Conservation (phyloP, 2,329 filamentous ascomycete genomes). For the Hymenoscyphus occultus region DNA sequence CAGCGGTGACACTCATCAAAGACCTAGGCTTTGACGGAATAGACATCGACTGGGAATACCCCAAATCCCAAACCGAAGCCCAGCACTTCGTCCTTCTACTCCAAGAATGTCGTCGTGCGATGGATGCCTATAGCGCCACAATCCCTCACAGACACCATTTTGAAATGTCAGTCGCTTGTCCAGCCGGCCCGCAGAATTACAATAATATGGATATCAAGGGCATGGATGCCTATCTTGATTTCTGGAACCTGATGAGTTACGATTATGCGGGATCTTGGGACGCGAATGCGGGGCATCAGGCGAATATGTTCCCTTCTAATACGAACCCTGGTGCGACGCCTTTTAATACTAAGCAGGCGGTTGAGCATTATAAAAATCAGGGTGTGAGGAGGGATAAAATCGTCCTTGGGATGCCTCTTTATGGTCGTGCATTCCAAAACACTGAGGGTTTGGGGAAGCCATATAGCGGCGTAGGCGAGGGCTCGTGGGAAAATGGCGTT, state of each 20-base stretch:
- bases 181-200: slow-evolving; percentile 61
- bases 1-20: slow-evolving; percentile 71
- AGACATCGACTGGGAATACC: slow-evolving; percentile 69
- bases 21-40: slow-evolving; percentile 75
- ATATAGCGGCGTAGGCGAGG: slow-evolving; percentile 71
- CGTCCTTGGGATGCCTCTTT: slow-evolving; percentile 87
- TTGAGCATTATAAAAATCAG: slow-evolving; percentile 65
- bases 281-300: slow-evolving; percentile 66
- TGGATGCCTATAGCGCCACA: slow-evolving; percentile 54
- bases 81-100: slow-evolving; percentile 59
- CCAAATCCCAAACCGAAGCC: slow-evolving; percentile 53
- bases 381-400: slow-evolving; percentile 70
- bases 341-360: slow-evolving; percentile 70
- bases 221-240: slow-evolving; percentile 67
- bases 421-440: slow-evolving; percentile 78
- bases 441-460: slow-evolving; percentile 71
- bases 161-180: slow-evolving; percentile 62
- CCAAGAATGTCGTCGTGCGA: slow-evolving; percentile 50
- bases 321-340: slow-evolving; percentile 65
- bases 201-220: slow-evolving; percentile 57
- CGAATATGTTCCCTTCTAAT: slow-evolving; percentile 67
- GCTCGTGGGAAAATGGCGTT: slow-evolving; percentile 80
- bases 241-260: slow-evolving; percentile 85
- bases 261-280: slow-evolving; percentile 88
- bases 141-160: slow-evolving; percentile 48